These are phyloP conservation scores for Stereum hirsutum DNA, from an alignment of 1,284 basidiomycete genomes.

Conservation along the genomic window DNA sequence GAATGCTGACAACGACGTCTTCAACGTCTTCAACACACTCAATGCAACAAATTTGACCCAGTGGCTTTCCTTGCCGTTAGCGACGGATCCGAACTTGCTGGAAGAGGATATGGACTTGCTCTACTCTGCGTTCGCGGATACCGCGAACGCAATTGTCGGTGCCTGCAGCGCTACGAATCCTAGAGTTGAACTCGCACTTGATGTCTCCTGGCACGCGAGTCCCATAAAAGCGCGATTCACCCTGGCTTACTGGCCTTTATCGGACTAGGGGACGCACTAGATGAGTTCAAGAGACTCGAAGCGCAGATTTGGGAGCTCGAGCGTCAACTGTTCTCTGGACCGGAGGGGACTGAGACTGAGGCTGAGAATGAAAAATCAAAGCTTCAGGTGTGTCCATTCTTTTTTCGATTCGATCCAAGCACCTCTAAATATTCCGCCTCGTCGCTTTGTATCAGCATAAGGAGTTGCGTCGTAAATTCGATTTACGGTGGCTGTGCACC, in stretches of 20 bases:
- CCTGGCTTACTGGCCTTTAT: neutral
- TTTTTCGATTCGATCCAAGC: neutral
- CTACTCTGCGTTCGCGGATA: neutral
- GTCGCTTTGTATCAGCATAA: neutral
- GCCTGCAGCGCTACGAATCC: neutral
- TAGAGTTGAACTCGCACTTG: neutral
- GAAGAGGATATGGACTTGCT: too few species aligned
- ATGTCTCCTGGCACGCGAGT: neutral
- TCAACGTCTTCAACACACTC: neutral
- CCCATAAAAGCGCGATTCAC: neutral
- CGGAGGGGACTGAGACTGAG: neutral
- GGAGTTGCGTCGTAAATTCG: neutral
- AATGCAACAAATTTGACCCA: neutral
- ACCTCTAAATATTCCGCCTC: neutral
- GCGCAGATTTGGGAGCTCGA: neutral
- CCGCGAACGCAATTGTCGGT: neutral
- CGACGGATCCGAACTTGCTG: neutral
- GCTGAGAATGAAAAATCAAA: neutral
- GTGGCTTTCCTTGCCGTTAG: neutral
- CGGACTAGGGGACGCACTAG: neutral
- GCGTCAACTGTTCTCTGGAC: neutral
- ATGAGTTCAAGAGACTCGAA: neutral
- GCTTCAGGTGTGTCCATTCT: neutral
- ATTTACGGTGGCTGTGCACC: neutral
- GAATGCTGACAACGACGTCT: neutral